These are phyloP conservation scores for Scutellospora calospora DNA, from an alignment of 371 early-diverging fungal genomes.

Conservation along the genomic window DNA sequence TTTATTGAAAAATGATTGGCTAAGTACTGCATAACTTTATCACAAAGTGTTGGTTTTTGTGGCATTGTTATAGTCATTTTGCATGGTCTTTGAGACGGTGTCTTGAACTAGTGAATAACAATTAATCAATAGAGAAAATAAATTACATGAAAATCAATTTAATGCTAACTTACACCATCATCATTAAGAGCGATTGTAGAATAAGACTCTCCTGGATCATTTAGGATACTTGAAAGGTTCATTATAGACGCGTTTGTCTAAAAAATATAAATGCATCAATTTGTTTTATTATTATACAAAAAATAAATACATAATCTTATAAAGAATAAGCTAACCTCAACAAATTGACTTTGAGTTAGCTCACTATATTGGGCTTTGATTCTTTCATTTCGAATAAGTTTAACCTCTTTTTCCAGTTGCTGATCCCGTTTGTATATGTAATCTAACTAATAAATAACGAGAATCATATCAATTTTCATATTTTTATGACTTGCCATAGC, in stretches of 20 bases:
- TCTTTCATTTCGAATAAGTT: constrained; percentile 1
- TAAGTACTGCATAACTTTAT: constrained; percentile 21
- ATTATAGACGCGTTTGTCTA: constrained; percentile 15
- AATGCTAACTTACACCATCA: constrained; percentile 40
- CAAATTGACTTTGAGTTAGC: background rate
- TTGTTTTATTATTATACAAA: no score
- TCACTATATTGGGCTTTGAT: background rate
- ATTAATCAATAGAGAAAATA: constrained; percentile 11
- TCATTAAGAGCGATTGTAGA: background rate
- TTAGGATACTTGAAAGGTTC: constrained; percentile 25
- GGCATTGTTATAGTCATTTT: constrained; percentile 6
- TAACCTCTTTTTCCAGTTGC: constrained; percentile 13
- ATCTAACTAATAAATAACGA: constrained; percentile 15
- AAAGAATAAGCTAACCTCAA: background rate
- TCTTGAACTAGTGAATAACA: constrained; percentile 7
- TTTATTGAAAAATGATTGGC: constrained; percentile 28
- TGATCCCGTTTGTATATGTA: constrained; percentile 7
- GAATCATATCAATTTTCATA: background rate
- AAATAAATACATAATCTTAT: background rate
- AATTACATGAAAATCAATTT: constrained; percentile 2
- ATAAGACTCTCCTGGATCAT: background rate
- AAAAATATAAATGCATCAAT: constrained; percentile 3
- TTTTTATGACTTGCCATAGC: constrained; percentile 2
- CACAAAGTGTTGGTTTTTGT: constrained; percentile 22
- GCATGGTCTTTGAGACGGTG: background rate